Base-by-base conservation (phyloP, 2,329 filamentous ascomycete species). In the Colletotrichum australisinense region DNA sequence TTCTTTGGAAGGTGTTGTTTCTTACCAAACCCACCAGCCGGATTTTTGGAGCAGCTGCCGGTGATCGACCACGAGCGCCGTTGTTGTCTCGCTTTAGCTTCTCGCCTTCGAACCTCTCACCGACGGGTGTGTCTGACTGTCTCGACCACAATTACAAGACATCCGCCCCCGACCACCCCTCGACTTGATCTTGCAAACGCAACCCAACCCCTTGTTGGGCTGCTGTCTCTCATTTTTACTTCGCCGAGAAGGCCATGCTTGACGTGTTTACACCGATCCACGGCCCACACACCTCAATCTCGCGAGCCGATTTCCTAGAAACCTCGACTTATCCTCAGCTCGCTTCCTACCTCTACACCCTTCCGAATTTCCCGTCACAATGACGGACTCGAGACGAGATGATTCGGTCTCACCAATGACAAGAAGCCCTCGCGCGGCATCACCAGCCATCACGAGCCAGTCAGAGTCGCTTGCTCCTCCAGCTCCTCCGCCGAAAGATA, bases 341-440 rank as follows among this genome's bases (percentile, higher is more conserved):
- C 32, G 42, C 9, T 11, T 28, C 32, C 22, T 46, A 30, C 46
- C 28, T 38, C n/a, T 60, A 53, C 46, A 42, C 11, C 9, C 42
- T 24, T 26, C 22, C 42, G 24, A 46, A 11, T 35, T 14, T 12
- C 26, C 35, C 42, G 67, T 60, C 76, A 69, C 52, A 4, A 75
- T 74, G 74, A 70, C 73, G 32, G 72, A 70, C 53, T 30, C 46
- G 49, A 68, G 63, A 60, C 73, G 75, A 69, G 77, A 79, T 69
- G 76, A 76, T 7, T 78, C 78, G 12, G 68, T 78, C 60, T 79
- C 78, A 53, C 77, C 78, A 57, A 74, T 77, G 74, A 76, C 76
- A 55, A 62, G 62, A 55, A 74, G 68, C 53, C 63, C 71, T 56
- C 62, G 52, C 26, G 67, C 75, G 32, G 58, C 63, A 52, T 67